A percentile compares a stretch with the other conserved stretches of the same genome.
Conservation (phyloP, 495 filamentous ascomycete species). For the Podospora pseudoanserina region DNA sequence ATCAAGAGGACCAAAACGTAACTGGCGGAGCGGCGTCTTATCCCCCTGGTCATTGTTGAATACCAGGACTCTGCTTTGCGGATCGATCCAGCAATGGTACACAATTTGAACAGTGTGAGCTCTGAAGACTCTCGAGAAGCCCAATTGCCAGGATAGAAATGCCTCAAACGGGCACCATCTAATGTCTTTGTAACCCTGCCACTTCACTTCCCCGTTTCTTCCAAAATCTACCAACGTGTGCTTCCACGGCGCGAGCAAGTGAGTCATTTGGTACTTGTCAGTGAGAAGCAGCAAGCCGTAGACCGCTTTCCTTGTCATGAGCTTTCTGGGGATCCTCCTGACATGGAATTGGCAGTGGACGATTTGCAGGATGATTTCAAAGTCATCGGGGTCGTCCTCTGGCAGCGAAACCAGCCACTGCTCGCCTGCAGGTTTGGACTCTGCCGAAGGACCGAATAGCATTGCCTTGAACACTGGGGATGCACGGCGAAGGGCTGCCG, state of each 20-base stretch:
- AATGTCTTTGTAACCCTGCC: too few species aligned
- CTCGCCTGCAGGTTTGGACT: background rate
- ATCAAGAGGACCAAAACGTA: background rate
- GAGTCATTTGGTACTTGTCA: background rate
- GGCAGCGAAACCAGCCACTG: background rate
- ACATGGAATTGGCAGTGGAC: background rate
- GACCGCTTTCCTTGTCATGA: background rate
- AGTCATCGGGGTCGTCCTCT: background rate
- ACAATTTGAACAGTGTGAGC: background rate
- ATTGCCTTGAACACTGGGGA: constrained; percentile 30
- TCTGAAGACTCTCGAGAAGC: background rate
- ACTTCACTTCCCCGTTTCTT: background rate
- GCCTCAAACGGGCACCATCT: background rate
- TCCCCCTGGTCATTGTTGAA: background rate
- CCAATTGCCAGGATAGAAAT: background rate
- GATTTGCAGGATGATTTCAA: background rate
- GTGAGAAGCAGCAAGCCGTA: background rate
- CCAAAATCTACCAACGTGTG: background rate
- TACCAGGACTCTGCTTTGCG: background rate
- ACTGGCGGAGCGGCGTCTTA: background rate
- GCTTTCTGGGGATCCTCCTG: background rate
- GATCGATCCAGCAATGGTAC: background rate
- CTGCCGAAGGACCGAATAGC: background rate
- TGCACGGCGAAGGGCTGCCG: constrained; percentile 10
- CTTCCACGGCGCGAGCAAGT: background rate